phyloP scores from a whole-genome alignment of 176 grass and related monocot species.

The Triticum timopheevii region DNA sequence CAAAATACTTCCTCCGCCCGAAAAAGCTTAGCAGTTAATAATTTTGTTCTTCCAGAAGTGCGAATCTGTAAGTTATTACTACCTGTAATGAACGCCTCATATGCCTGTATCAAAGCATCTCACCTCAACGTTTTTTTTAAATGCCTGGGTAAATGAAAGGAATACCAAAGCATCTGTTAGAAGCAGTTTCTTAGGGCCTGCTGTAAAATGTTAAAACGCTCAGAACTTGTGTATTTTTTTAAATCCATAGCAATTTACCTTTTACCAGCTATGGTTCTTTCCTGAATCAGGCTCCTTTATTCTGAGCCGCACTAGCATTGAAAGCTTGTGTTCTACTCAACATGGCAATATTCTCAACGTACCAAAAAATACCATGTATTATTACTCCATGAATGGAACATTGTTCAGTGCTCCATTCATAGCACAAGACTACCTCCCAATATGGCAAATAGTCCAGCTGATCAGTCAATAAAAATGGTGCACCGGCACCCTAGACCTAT shows the following conservation, averaged over 20 bases:
- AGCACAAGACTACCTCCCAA: neutral
- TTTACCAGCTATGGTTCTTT: neutral
- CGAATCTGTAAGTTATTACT: neutral
- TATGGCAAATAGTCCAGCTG: neutral
- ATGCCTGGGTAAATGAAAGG: neutral
- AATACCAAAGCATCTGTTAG: neutral
- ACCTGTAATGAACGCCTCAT: neutral
- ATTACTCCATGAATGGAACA: neutral
- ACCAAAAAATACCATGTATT: neutral
- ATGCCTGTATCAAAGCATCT: conserved; percentile 4
- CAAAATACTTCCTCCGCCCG: too few species aligned
- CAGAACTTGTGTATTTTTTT: neutral
- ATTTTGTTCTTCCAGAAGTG: neutral
- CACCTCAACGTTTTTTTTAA: neutral
- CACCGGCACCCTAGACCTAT: neutral
- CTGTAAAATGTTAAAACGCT: neutral
- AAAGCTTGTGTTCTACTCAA: neutral
- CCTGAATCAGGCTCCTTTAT: neutral
- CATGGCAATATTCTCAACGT: neutral
- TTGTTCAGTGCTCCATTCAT: neutral
- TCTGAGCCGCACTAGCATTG: neutral
- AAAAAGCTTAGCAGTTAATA: neutral
- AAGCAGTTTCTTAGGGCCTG: neutral
- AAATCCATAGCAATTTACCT: neutral
- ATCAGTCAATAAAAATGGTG: neutral